Evolutionary conservation across 2,329 filamentous ascomycete genomes (phyloP), one percentile per base, ranked within the genome.

Genomic region (Amauroascus verrucosus): DNA sequence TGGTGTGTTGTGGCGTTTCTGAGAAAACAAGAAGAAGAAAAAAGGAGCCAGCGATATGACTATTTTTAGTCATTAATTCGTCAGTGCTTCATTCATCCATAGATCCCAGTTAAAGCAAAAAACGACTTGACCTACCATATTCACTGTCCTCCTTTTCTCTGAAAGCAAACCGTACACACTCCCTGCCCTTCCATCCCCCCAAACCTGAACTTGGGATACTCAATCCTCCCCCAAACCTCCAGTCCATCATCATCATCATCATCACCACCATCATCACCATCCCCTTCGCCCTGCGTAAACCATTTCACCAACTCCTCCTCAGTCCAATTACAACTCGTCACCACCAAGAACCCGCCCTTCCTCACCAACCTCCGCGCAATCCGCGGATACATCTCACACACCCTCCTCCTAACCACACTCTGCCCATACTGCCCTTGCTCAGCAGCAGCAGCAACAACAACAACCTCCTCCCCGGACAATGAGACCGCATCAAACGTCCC

Each of bases 241-340:
- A 94, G 76, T 48, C 73, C 38, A 55, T 61, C 61, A 56, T 61
- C 61, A n/a, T 50, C 61, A 2, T 52, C 61, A 32, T 59, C 61
- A 3, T 52, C 68, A 57, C 3, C 65, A 61, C 47, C 67, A n/a
- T n/a, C n/a, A n/a, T n/a, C n/a, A n/a, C n/a, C n/a, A n/a, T n/a
- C n/a, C n/a, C n/a, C n/a, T n/a, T n/a, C n/a, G 2, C 69, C 73
- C 48, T 4, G 35, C 37, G 78, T 81, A 65, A 97, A 93, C 89
- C 91, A 97, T 14, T 71, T 72, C 56, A 78, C 75, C 62, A 98
- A 71, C 74, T 98, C 93, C 38, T 82, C 79, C 72, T 93, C 89
- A 1, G 91, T 97, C 93, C 93, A 98, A 71, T 98, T 98, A 68
- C 93, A 98, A 69, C 89, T 96, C 52, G 93, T 97, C 51, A 98